Evolutionary conservation across 768 basidiomycete species (phyloP), one percentile per base, ranked within the genome.

Genomic region (Postia placenta): DNA sequence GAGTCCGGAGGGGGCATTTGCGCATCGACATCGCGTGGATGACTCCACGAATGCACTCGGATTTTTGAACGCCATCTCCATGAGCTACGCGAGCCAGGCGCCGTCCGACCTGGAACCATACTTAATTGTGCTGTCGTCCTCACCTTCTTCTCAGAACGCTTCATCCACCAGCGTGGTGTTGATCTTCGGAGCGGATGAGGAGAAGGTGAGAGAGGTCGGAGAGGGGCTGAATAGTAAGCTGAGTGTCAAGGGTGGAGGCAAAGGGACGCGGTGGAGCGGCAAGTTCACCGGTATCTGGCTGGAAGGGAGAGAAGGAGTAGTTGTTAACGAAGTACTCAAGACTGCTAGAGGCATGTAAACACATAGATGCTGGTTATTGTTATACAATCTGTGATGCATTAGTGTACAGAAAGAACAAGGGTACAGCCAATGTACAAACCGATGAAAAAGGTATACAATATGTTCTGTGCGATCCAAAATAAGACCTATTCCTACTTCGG

Each of bases 191-290:
- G 74, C 76, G 3, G 78, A 81, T 24, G 81, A 81, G 30, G 69
- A 75, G 45, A 67, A 66, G 9, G 82, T 87, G 15, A 85, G 82
- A 63, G 70, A 67, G 52, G 67, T 66, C 1, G 84, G 85, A 2
- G 81, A 81, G 2, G 69, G 61, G 22, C 61, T 86, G 37, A 87
- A 79, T 62, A 60, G 65, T 4, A 80, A 74, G 54, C 67, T 85
- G 24, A 70, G 71, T 7, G 71, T 85, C 41, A 91, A 83, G 67
- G 89, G 89, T 5, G 89, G 89, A 11, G 87, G 88, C 3, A 88
- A 85, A 59, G 87, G 85, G 1, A 33, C 30, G 15, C 78, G 75
- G 56, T 90, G 87, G 83, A 88, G 87, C 52, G 87, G 88, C 9
- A 85, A 89, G 62, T 75, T 73, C 48, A 71, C 64, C 5, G 87